These are phyloP conservation scores for Trichoderma erinaceum DNA, from an alignment of 495 filamentous ascomycete genomes.

Conservation along the genomic window DNA sequence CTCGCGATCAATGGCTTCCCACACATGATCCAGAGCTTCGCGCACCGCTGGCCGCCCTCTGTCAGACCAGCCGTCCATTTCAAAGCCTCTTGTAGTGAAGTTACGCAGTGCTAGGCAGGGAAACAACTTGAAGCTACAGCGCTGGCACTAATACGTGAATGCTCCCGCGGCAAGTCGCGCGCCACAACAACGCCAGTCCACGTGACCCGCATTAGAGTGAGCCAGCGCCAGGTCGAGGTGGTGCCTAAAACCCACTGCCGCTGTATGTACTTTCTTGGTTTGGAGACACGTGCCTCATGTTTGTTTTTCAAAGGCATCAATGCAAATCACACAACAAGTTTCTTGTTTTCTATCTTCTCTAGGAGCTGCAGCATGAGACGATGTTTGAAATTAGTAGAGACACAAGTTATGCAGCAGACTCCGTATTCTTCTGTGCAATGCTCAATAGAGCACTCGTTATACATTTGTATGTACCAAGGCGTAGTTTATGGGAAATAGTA, in stretches of 20 bases:
- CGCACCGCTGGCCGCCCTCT: constrained; percentile 35
- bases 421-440: too few species aligned
- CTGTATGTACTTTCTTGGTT: too few species aligned
- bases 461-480: too few species aligned
- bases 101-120: background rate
- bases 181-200: constrained; percentile 13
- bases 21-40: constrained; percentile 34
- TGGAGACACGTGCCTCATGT: too few species aligned
- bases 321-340: too few species aligned
- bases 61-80: constrained; percentile 36
- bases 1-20: constrained; percentile 32
- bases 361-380: too few species aligned
- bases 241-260: background rate
- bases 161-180: background rate
- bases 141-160: background rate
- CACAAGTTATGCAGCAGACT: too few species aligned
- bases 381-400: too few species aligned
- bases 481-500: too few species aligned
- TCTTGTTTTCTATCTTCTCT: too few species aligned
- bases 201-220: constrained; percentile 2
- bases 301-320: too few species aligned
- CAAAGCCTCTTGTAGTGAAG: background rate
- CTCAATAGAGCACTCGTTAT: too few species aligned
- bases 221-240: background rate
- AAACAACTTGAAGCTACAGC: background rate